A percentile compares a stretch with the other conserved stretches of the same genome.
Evolutionary conservation across 495 filamentous ascomycete species (phyloP).

Genomic region (Elasticomyces elasticus): DNA sequence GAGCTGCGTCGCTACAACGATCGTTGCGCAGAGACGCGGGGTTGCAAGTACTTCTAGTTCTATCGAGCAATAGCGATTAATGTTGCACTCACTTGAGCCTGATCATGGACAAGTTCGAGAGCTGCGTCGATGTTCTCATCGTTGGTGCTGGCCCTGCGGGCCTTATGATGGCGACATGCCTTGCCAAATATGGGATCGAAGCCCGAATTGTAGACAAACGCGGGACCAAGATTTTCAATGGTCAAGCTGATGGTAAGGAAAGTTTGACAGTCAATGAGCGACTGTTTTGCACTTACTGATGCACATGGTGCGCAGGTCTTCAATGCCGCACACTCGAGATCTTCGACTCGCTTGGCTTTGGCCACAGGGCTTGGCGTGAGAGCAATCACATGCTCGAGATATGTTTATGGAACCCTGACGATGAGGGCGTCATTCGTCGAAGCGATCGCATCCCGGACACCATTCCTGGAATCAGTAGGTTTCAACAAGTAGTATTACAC

Average conservation of each 20-base stretch:
- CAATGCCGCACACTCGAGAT: conserved; percentile 52
- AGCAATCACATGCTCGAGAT: conserved; percentile 43
- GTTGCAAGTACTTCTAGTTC: no score
- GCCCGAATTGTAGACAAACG: conserved; percentile 54
- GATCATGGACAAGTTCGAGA: no score
- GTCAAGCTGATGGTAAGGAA: conserved; percentile 53
- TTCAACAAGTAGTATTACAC: conserved; percentile 29
- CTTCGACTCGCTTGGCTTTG: conserved; percentile 57
- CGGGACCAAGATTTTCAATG: conserved; percentile 42
- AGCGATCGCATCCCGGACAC: conserved; percentile 43
- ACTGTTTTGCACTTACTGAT: not conserved
- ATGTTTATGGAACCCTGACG: conserved; percentile 34
- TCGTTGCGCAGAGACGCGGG: no score
- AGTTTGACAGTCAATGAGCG: not conserved
- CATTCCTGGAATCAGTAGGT: conserved; percentile 41
- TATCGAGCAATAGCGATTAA: no score
- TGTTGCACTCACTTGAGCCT: no score
- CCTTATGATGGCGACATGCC: conserved; percentile 54
- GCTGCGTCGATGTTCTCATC: conserved; percentile 12
- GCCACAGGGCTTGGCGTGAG: conserved; percentile 37
- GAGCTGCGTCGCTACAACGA: no score
- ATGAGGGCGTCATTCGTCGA: conserved; percentile 43
- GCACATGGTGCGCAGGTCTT: conserved; percentile 19
- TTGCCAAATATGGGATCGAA: conserved; percentile 50
- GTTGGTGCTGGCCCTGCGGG: conserved; percentile 18